Conservation (phyloP, 805 yeast genomes). For the Candida chauliodis region DNA sequence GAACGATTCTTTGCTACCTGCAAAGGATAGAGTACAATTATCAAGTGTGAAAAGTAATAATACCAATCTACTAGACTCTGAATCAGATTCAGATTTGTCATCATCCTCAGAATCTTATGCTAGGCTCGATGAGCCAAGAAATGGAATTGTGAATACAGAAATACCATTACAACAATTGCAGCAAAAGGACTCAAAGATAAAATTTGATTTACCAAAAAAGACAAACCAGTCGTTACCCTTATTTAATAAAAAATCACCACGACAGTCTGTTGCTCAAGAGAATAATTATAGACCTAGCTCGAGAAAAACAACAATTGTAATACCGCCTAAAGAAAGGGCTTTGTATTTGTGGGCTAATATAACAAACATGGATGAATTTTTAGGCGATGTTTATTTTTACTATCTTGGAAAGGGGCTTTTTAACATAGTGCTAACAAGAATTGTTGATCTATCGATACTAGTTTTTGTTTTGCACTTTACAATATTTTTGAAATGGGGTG, state of each 20-base stretch:
- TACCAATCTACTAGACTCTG: conserved; percentile 25
- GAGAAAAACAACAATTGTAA: conserved; percentile 15
- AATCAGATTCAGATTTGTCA: conserved; percentile 33
- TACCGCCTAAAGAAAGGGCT: conserved; percentile 65
- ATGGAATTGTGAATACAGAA: neutral
- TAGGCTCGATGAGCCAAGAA: conserved; percentile 5
- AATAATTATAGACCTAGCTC: conserved; percentile 9
- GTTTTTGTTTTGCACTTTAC: conserved; percentile 77
- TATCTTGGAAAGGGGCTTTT: conserved; percentile 81
- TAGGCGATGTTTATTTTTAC: conserved; percentile 78
- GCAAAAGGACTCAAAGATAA: conserved; percentile 5
- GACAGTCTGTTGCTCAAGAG: conserved; percentile 7
- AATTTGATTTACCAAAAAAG: conserved; percentile 7
- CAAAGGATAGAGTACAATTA: neutral
- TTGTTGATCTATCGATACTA: conserved; percentile 68
- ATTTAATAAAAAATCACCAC: conserved; percentile 8
- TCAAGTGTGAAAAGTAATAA: conserved; percentile 1
- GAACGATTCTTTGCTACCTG: neutral
- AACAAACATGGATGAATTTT: conserved; percentile 81
- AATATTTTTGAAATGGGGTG: conserved; percentile 76
- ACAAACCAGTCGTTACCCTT: conserved; percentile 10
- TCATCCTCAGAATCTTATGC: conserved; percentile 15
- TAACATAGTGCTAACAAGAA: conserved; percentile 67
- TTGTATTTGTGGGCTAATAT: conserved; percentile 97
- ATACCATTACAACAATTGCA: conserved; percentile 1